phyloP scores from a whole-genome alignment of 1,139 yeast species.

The Hemisphaericaspora lyxosophila region DNA sequence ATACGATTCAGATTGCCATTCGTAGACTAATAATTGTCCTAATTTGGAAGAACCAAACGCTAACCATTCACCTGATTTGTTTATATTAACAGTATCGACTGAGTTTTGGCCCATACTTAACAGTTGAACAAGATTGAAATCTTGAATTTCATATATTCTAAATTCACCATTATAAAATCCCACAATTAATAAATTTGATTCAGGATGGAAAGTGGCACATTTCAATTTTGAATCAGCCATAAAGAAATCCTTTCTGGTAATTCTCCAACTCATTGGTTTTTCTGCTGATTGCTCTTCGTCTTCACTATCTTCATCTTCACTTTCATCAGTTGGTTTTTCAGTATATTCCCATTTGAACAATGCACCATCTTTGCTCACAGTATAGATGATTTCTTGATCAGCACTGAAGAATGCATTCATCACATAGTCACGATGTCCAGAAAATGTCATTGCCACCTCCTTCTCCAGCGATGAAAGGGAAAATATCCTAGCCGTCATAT shows the following conservation, averaged over 20 bases:
- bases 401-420: constrained; percentile 81
- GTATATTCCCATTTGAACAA: constrained; percentile 88
- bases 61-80: constrained; percentile 91
- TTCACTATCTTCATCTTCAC: constrained; percentile 37
- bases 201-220: constrained; percentile 82
- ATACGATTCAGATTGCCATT: constrained; percentile 98
- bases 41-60: constrained; percentile 89
- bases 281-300: constrained; percentile 18
- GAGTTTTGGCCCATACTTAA: constrained; percentile 91
- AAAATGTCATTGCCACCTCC: constrained; percentile 78
- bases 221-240: constrained; percentile 70
- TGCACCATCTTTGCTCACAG: constrained; percentile 94
- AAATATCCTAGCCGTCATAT: constrained; percentile 84
- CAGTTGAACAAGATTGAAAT: constrained; percentile 76
- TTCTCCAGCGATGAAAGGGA: constrained; percentile 74
- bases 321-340: constrained; percentile 42
- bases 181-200: constrained; percentile 71
- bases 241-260: constrained; percentile 74
- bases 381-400: constrained; percentile 84
- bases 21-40: constrained; percentile 95
- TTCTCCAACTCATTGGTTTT: constrained; percentile 68
- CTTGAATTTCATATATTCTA: constrained; percentile 80
- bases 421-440: constrained; percentile 92
- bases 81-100: constrained; percentile 77
- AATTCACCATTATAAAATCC: constrained; percentile 92